Evolutionary conservation across 768 basidiomycete species (phyloP).

Genomic region (Myochromella boudieri): DNA sequence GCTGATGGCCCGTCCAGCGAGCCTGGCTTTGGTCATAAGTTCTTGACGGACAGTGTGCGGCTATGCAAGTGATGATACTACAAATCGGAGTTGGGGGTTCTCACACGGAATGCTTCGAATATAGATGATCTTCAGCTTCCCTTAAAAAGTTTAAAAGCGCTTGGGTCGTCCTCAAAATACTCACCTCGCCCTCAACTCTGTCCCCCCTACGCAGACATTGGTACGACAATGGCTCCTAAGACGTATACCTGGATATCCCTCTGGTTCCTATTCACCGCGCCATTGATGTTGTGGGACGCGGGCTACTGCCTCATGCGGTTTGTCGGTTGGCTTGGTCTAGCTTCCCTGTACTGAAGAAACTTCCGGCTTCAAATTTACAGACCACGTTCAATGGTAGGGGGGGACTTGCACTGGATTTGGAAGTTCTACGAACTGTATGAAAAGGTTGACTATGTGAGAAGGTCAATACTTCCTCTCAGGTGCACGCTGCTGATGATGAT

Average conservation of each 20-base stretch:
- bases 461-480: conserved; percentile 6
- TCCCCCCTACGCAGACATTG: not conserved
- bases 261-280: conserved; percentile 59
- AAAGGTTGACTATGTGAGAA: conserved; percentile 39
- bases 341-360: conserved; percentile 25
- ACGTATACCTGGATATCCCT: conserved; percentile 47
- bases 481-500: conserved; percentile 4
- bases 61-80: conserved; percentile 10
- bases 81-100: conserved; percentile 13
- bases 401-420: conserved; percentile 87
- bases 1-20: too few relatives aligned
- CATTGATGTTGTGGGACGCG: conserved; percentile 73
- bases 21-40: too few relatives aligned
- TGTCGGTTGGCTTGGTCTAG: conserved; percentile 32
- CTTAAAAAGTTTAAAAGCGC: conserved; percentile 22
- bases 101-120: conserved; percentile 22
- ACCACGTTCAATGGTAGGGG: conserved; percentile 52
- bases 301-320: conserved; percentile 45
- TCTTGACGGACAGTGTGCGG: conserved; percentile 16
- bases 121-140: conserved; percentile 25
- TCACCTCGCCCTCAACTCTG: conserved; percentile 10
- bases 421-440: conserved; percentile 69
- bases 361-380: conserved; percentile 21
- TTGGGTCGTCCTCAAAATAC: conserved; percentile 10
- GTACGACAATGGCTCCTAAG: conserved; percentile 28